Base-by-base conservation (phyloP, 2,329 filamentous ascomycete species). In the Fusarium globosum region DNA sequence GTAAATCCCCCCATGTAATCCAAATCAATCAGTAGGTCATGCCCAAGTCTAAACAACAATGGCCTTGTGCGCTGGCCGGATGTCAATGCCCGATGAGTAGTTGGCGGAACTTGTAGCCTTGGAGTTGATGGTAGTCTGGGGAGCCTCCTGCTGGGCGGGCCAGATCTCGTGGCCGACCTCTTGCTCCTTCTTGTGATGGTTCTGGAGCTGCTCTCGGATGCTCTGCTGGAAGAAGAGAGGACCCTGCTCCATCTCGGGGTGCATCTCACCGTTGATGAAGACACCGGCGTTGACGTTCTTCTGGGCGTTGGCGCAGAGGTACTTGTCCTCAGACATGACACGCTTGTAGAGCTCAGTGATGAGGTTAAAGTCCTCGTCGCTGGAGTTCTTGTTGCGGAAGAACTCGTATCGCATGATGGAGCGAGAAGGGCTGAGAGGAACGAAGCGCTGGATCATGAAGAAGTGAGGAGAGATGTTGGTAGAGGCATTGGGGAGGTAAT, bases 281-380 rank as follows among this genome's bases (percentile, higher is more conserved):
- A 91, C 85, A 13, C 89, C 89, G 0, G 87, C 84, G 78, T 89
- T 88, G 74, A 92, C 84, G 79, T 92, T 92, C 79, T 84, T 85
- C 77, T 92, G 90, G 4, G 88, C 86, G 18, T 85, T 85, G 73
- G 86, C 83, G 82, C 90, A 92, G 33, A 92, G 86, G 14, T 86
- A 83, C 77, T 91, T 91, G 82, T 92, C 90, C 79, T 92, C 90
- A 3, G 85, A 84, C 87, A 91, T 88, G 79, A 92, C 86, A 43
- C 88, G 87, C 80, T 89, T 89, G 83, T 91, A 92, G 75, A 91
- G 88, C 51, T 87, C 80, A 79, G 85, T 86, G 79, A 91, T 88
- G 59, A 83, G 80, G 20, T 85, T 80, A 77, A 91, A 92, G 66
- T 90, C 87, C 33, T 87, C 86, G 21, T 91, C 87, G n/a, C 84